These are phyloP conservation scores for Oenanthe javanica DNA, from an alignment of 140 eudicot species.

Conservation along the genomic window DNA sequence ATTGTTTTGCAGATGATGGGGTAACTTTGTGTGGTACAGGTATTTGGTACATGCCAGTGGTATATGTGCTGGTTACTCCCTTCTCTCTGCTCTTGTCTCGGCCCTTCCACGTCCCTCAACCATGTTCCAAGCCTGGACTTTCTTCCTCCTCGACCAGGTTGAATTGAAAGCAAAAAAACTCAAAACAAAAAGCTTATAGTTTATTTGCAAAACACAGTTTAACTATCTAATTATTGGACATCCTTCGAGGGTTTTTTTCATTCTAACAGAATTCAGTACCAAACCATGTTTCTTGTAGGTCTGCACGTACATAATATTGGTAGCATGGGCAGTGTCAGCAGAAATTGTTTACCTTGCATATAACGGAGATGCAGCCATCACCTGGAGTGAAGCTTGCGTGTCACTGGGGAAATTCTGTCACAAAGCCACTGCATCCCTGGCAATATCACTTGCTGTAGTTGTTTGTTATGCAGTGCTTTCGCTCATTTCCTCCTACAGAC, in stretches of 20 bases:
- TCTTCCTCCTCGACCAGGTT: conserved; percentile 94
- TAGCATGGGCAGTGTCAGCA: conserved; percentile 67
- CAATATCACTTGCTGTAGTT: conserved; percentile 54
- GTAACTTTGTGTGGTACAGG: conserved; percentile 24
- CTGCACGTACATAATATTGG: conserved; percentile 61
- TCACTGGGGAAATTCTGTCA: conserved; percentile 59
- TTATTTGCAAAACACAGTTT: background rate
- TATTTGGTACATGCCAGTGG: conserved; percentile 90
- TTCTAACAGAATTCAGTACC: background rate
- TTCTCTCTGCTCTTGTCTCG: conserved; percentile 66
- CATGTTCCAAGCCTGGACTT: conserved; percentile 84
- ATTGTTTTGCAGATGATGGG: background rate
- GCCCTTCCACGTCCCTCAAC: conserved; percentile 84
- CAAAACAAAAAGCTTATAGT: background rate
- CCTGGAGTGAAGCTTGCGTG: conserved; percentile 79
- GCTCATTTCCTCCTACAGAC: conserved; percentile 71
- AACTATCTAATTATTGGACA: background rate
- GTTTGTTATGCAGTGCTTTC: conserved; percentile 66
- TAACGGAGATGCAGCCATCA: conserved; percentile 64
- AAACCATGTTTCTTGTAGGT: conserved; percentile 26
- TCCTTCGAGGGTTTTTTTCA: background rate
- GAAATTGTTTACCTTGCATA: conserved; percentile 74
- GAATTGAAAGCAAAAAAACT: background rate
- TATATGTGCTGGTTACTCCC: conserved; percentile 86
- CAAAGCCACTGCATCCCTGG: conserved; percentile 60